These are phyloP conservation scores for Fusarium incarnatum DNA, from an alignment of 2,329 filamentous ascomycete species.

Conservation along the genomic window DNA sequence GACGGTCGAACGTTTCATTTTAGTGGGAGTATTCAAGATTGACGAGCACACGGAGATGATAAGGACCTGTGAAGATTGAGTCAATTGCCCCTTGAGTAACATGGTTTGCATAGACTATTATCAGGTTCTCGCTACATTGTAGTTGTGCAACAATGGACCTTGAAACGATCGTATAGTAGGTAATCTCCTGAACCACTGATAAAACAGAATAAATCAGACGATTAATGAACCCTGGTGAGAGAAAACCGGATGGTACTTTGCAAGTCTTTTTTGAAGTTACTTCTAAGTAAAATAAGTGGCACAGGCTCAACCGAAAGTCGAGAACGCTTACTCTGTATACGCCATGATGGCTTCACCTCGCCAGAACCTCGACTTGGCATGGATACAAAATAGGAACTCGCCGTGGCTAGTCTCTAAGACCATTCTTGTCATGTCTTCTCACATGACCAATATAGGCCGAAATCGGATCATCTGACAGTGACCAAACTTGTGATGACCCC, in stretches of 20 bases:
- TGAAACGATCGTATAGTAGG: too few species aligned
- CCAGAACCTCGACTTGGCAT: background rate
- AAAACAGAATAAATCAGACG: too few species aligned
- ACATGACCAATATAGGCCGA: background rate
- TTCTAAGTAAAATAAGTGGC: too few species aligned
- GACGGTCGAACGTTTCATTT: background rate
- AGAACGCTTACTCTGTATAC: too few species aligned
- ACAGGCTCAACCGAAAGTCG: too few species aligned
- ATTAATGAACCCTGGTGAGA: too few species aligned
- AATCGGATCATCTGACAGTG: background rate
- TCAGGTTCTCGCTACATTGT: too few species aligned
- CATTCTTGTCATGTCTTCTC: background rate
- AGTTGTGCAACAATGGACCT: too few species aligned
- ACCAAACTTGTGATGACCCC: background rate
- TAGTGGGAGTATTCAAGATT: background rate
- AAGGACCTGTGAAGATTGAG: background rate
- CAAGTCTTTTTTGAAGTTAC: too few species aligned
- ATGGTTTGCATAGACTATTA: background rate
- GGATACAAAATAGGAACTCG: background rate
- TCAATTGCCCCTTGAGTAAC: background rate
- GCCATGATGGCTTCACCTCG: background rate
- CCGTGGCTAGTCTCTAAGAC: background rate
- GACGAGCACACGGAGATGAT: background rate
- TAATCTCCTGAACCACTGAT: too few species aligned
- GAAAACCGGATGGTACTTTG: too few species aligned